Evolutionary conservation across 2,329 filamentous ascomycete genomes (phyloP).

Genomic region (Rutstroemia sp.): DNA sequence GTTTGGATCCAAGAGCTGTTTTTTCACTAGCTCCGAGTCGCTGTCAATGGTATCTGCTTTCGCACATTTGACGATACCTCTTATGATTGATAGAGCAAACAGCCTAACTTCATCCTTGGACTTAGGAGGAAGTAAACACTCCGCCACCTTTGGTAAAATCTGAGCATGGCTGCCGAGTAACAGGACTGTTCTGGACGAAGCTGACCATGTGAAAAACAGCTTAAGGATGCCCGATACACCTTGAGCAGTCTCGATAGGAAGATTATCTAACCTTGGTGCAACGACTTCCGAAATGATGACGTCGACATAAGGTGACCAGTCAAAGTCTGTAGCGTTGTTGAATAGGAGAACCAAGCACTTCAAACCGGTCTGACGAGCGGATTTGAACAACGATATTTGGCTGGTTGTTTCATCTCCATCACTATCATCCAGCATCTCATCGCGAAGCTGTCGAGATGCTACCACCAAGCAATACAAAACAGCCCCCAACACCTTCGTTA

Average conservation of each 20-base stretch:
- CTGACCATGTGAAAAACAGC: constrained; percentile 75
- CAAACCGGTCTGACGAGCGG: constrained; percentile 63
- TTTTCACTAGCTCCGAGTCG: constrained; percentile 40
- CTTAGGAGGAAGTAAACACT: constrained; percentile 63
- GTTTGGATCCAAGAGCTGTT: constrained; percentile 49
- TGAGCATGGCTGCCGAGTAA: constrained; percentile 58
- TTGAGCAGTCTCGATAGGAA: constrained; percentile 81
- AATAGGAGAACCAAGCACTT: constrained; percentile 79
- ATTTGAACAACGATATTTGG: constrained; percentile 52
- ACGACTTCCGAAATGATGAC: constrained; percentile 69
- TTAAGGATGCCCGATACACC: constrained; percentile 77
- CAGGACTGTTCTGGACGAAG: constrained; percentile 54
- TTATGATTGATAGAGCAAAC: constrained; percentile 71
- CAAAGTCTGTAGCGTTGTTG: constrained; percentile 59
- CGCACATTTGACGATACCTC: constrained; percentile 57
- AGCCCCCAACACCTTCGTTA: constrained; percentile 63
- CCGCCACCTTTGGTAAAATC: constrained; percentile 61
- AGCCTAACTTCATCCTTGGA: constrained; percentile 82
- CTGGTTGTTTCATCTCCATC: constrained; percentile 31
- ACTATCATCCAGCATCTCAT: constrained; percentile 28
- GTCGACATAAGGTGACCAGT: constrained; percentile 66
- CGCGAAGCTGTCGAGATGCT: constrained; percentile 52
- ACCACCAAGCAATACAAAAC: constrained; percentile 75
- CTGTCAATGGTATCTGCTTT: constrained; percentile 45
- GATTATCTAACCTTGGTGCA: constrained; percentile 66